These are phyloP conservation scores for Apiotrichum sp. DNA, from an alignment of 1,284 basidiomycete species.

Conservation along the genomic window DNA sequence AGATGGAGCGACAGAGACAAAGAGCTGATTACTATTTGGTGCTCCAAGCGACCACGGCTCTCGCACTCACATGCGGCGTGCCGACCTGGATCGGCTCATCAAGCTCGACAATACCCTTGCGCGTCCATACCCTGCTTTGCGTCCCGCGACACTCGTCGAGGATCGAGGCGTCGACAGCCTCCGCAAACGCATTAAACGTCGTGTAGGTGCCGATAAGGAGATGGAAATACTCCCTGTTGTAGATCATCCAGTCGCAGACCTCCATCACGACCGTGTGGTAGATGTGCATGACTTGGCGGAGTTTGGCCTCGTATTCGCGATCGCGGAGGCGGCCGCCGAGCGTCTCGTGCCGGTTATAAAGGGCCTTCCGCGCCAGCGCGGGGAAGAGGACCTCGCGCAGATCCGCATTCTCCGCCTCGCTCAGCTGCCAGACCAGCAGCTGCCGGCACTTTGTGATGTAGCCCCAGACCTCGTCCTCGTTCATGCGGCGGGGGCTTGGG, in stretches of 20 bases:
- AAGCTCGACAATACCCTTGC: neutral
- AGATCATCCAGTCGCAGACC: slow-evolving; percentile 14
- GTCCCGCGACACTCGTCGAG: slow-evolving; percentile 10
- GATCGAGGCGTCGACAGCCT: slow-evolving; percentile 4
- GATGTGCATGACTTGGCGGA: slow-evolving; percentile 7
- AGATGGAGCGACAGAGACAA: too few relatives aligned
- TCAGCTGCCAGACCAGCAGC: slow-evolving; percentile 6
- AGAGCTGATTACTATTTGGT: too few relatives aligned
- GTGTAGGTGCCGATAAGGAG: slow-evolving; percentile 7
- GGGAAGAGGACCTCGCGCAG: slow-evolving; percentile 10
- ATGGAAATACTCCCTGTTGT: slow-evolving; percentile 7
- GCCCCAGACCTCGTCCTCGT: slow-evolving; percentile 7
- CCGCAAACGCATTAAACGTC: slow-evolving; percentile 1
- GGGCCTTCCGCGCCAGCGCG: neutral
- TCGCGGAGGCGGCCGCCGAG: neutral
- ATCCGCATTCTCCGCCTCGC: slow-evolving; percentile 6
- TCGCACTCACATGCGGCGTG: neutral
- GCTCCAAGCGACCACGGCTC: neutral
- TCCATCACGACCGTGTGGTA: slow-evolving; percentile 12
- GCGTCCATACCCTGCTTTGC: neutral
- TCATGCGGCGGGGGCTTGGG: too few relatives aligned
- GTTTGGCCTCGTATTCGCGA: neutral
- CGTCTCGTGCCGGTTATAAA: neutral
- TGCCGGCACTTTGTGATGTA: slow-evolving; percentile 13
- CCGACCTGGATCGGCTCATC: slow-evolving; percentile 1